These are phyloP conservation scores for Myrica gale DNA, from an alignment of 306 rosid genomes.

Conservation along the genomic window DNA sequence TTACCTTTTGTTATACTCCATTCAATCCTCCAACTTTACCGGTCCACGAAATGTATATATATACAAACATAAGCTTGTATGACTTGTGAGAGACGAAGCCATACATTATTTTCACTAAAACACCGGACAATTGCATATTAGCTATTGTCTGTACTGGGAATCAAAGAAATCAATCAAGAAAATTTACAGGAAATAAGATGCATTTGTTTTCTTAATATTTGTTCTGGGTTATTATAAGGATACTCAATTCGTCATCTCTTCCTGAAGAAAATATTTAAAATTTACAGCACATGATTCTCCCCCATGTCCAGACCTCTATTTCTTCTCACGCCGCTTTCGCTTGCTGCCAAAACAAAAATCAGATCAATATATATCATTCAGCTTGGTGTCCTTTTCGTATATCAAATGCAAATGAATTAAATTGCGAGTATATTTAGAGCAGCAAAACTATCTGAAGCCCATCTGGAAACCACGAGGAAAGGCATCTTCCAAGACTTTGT, in stretches of 20 bases:
- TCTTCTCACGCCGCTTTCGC: slow-evolving; percentile 68
- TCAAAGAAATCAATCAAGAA: not conserved
- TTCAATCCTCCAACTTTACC: too few relatives aligned
- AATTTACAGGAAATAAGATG: slow-evolving; percentile 27
- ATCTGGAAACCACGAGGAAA: not conserved
- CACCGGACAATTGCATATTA: slow-evolving; percentile 51
- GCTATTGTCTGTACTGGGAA: slow-evolving; percentile 46
- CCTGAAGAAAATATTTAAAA: slow-evolving; percentile 42
- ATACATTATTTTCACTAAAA: slow-evolving; percentile 38
- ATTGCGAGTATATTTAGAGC: not conserved
- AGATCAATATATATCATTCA: not conserved
- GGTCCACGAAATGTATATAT: too few relatives aligned
- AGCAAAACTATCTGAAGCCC: not conserved
- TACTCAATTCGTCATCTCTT: slow-evolving; percentile 36
- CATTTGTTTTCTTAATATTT: not conserved
- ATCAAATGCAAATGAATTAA: slow-evolving; percentile 6
- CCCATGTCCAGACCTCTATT: slow-evolving; percentile 36
- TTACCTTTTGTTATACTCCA: too few relatives aligned
- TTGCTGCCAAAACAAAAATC: slow-evolving; percentile 42
- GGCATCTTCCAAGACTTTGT: not conserved
- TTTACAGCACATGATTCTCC: slow-evolving; percentile 54
- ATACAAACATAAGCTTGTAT: not conserved
- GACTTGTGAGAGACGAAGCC: not conserved
- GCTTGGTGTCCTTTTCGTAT: not conserved
- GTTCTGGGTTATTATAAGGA: not conserved